Evolutionary conservation across 2,329 filamentous ascomycete species (phyloP).

Genomic region (Phaeophleospora eucalypticola): DNA sequence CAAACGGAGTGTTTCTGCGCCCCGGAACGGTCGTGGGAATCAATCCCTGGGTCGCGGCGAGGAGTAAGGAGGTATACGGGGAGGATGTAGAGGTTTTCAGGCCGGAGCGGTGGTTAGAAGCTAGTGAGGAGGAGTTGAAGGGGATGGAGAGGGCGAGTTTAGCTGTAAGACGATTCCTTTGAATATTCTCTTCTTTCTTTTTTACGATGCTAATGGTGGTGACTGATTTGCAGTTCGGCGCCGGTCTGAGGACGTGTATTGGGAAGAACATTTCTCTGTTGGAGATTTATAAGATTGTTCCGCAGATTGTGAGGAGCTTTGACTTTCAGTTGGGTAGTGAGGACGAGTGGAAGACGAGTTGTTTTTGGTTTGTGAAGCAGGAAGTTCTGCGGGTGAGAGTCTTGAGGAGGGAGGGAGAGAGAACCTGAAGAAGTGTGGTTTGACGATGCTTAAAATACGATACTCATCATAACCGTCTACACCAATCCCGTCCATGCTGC

Average conservation of each 20-base stretch:
- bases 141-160: conserved; percentile 25
- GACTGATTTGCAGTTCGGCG: conserved; percentile 15
- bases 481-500: conserved; percentile 64
- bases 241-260: conserved; percentile 15
- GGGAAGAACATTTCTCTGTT: conserved; percentile 24
- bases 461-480: conserved; percentile 35
- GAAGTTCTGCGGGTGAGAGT: no score
- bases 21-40: conserved; percentile 29
- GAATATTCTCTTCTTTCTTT: no score
- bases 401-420: conserved; percentile 7
- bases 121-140: conserved; percentile 29
- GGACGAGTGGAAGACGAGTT: conserved; percentile 16
- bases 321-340: conserved; percentile 22
- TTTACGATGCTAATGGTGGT: no score
- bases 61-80: conserved; percentile 29
- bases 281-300: conserved; percentile 30
- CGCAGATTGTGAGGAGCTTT: conserved; percentile 25
- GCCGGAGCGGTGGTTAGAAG: conserved; percentile 22
- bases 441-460: no score
- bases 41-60: conserved; percentile 35
- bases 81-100: conserved; percentile 17
- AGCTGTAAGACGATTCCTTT: no score
- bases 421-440: background rate
- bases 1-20: conserved; percentile 34
- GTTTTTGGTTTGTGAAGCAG: conserved; percentile 19